Percentiles rank a stretch among this genome's conserved stretches.
Evolutionary conservation across 306 rosid species (phyloP).

Genomic region (Datisca glomerata): DNA sequence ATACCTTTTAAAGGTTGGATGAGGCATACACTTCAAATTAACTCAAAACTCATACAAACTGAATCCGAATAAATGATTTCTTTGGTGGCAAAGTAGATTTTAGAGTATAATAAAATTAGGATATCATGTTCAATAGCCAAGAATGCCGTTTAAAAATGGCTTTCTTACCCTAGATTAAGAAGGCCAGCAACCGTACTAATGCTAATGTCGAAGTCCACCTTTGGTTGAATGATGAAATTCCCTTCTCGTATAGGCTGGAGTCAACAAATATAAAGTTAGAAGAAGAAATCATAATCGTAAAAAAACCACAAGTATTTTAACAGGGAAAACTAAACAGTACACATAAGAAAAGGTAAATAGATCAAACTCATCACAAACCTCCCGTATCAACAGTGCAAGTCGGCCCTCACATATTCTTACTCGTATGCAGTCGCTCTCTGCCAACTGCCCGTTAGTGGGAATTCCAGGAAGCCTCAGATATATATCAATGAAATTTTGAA

Average conservation of each 20-base stretch:
- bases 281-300: neutral
- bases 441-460: slow-evolving; percentile 72
- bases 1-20: no score
- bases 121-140: no score
- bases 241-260: slow-evolving; percentile 96
- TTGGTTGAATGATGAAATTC: slow-evolving; percentile 95
- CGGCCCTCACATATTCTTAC: slow-evolving; percentile 99
- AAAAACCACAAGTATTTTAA: neutral
- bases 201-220: slow-evolving; percentile 97
- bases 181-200: slow-evolving; percentile 93
- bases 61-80: no score
- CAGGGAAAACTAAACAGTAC: neutral
- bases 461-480: slow-evolving; percentile 89
- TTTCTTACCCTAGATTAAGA: slow-evolving; percentile 98
- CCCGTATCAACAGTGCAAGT: slow-evolving; percentile 89
- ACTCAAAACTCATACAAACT: no score
- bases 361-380: slow-evolving; percentile 37
- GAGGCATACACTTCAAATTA: no score
- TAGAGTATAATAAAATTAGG: no score
- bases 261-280: slow-evolving; percentile 8
- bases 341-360: neutral
- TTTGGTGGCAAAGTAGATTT: no score
- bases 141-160: no score
- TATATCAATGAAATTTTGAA: slow-evolving; percentile 87
- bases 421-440: slow-evolving; percentile 90